A percentile compares a stretch with the other conserved stretches of the same genome.
Conservation (phyloP, 2,329 filamentous ascomycete genomes). For the Penicillium janthinellum region DNA sequence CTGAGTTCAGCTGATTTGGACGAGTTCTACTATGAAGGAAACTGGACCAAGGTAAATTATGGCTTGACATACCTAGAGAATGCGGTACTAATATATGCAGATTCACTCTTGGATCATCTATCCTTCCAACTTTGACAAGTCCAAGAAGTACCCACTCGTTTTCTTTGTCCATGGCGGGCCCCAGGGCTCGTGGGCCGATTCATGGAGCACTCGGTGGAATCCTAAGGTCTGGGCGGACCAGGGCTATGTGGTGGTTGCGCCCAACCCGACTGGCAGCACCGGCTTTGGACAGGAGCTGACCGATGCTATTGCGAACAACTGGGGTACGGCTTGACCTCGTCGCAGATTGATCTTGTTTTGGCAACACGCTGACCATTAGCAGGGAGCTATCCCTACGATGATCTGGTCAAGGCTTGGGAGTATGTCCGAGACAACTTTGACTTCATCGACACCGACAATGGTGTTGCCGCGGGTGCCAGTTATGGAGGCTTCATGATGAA, state of each 20-base stretch:
- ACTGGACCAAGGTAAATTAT: conserved; percentile 37
- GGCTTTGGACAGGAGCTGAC: conserved; percentile 78
- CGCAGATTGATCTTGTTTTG: background rate
- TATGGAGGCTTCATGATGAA: conserved; percentile 57
- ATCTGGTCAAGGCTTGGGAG: conserved; percentile 77
- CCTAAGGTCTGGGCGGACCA: conserved; percentile 83
- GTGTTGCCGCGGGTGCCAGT: conserved; percentile 45
- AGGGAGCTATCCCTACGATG: conserved; percentile 66
- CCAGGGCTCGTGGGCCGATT: conserved; percentile 73
- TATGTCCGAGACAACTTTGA: conserved; percentile 56
- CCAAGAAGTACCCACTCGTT: conserved; percentile 75
- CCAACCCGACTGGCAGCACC: conserved; percentile 81
- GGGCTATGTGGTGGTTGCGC: conserved; percentile 78
- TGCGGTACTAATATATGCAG: conserved; percentile 25
- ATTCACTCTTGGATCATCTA: conserved; percentile 46
- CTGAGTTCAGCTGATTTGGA: conserved; percentile 38
- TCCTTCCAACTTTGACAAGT: conserved; percentile 62
- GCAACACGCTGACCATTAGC: background rate
- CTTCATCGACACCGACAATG: conserved; percentile 42
- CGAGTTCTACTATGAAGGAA: conserved; percentile 43
- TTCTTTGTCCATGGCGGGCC: conserved; percentile 84
- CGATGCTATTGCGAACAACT: conserved; percentile 75
- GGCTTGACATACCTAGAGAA: background rate
- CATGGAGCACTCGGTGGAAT: conserved; percentile 84
- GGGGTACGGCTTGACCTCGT: conserved; percentile 57